Base-by-base conservation (phyloP, 2,329 filamentous ascomycete genomes). In the Claviceps paspali region DNA sequence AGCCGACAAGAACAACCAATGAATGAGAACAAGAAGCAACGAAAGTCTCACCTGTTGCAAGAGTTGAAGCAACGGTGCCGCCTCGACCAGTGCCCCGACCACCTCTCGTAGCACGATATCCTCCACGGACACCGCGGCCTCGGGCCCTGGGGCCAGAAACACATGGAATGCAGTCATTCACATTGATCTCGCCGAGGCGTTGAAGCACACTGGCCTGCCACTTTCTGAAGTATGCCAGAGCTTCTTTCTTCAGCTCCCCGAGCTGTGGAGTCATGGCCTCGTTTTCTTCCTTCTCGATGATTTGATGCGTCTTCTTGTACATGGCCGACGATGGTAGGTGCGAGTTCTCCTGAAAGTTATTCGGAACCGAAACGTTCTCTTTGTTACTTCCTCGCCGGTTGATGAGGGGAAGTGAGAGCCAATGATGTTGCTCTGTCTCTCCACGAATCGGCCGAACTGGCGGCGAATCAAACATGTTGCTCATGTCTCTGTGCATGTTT, bases 201-300 rank as follows among this genome's bases (percentile, higher is more conserved):
- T 73, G 68, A 29, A 83, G 62, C 8, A 94, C 72, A 10, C 66
- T 64, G 5, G 74, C 67, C 48, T 83, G 73, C 88, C 88, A 96
- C 45, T 84, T 79, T 40, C 81, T 76, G 52, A 88, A 93, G 52
- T 79, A 76, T 6, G 67, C 61, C 5, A 92, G 53, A 2, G 77
- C 70, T 38, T 80, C 76, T 43, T 71, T 75, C 60, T 77, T 86
- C 48, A 86, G 58, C 47, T 83, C 78, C 40, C 68, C 60, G 43
- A 79, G 66, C 40, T 65, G 57, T 4, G 62, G 56, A 24, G 56
- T 60, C 38, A 64, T 60, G 17, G 52, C 45, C 27, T 54, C 52
- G 12, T 54, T 43, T 30, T 55, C 53, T 26, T 57, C 50, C 26
- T 57, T 55, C 14, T 54, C 48, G 18, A 50, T 43, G 18, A 50